Percentiles rank a stretch among this genome's conserved stretches.
Evolutionary conservation across 768 basidiomycete genomes (phyloP).

Genomic region (Termitomyces sp.): DNA sequence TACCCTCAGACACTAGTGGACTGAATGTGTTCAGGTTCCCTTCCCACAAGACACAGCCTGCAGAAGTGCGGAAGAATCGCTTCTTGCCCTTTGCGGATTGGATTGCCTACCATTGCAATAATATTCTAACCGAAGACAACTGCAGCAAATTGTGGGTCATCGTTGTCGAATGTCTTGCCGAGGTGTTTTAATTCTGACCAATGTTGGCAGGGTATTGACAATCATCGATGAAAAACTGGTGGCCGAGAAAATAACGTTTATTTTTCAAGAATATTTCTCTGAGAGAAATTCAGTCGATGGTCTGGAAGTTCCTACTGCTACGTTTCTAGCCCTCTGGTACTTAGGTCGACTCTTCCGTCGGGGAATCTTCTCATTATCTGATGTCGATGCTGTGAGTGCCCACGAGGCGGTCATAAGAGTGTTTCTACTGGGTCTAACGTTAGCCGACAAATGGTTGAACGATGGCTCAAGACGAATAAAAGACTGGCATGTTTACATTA

Average conservation of each 20-base stretch:
- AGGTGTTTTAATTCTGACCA: not conserved
- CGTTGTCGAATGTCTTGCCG: not conserved
- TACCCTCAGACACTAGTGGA: not conserved
- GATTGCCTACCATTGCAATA: slow-evolving; percentile 6
- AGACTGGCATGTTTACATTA: slow-evolving; percentile 37
- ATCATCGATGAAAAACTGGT: not conserved
- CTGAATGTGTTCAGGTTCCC: not conserved
- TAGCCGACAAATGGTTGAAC: slow-evolving; percentile 61
- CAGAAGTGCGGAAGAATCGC: not conserved
- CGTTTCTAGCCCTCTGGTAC: slow-evolving; percentile 55
- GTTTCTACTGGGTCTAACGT: slow-evolving; percentile 46
- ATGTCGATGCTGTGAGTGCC: slow-evolving; percentile 27
- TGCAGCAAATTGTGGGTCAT: not conserved
- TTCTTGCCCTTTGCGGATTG: slow-evolving; percentile 8
- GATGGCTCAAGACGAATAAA: slow-evolving; percentile 48
- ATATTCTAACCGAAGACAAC: not conserved
- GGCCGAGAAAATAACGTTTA: slow-evolving; percentile 3
- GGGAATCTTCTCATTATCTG: slow-evolving; percentile 28
- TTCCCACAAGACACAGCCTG: not conserved
- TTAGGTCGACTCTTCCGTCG: slow-evolving; percentile 47
- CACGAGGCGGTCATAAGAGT: slow-evolving; percentile 42
- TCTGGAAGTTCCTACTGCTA: slow-evolving; percentile 19
- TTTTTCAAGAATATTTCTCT: slow-evolving; percentile 4
- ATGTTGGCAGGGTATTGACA: not conserved
- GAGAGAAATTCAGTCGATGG: not conserved